Conservation (phyloP, 148 eudicot genomes). For the Amaranthus palmeri region DNA sequence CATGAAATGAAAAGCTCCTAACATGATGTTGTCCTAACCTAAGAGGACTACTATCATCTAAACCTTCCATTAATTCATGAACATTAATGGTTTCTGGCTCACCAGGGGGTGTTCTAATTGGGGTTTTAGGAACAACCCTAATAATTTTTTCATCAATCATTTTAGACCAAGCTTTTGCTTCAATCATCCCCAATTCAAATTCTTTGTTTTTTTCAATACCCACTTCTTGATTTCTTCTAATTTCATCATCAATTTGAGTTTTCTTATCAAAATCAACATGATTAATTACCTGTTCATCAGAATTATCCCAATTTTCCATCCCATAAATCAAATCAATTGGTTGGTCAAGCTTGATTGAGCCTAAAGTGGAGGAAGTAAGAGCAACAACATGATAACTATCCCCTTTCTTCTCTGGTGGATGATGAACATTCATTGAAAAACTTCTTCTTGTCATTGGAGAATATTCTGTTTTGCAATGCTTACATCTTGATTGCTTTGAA, state of each 20-base stretch:
- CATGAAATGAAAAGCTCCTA: slow-evolving; percentile 64
- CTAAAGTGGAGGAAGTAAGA: slow-evolving; percentile 67
- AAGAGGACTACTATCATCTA: slow-evolving; percentile 64
- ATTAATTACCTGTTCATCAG: not conserved
- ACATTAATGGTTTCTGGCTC: slow-evolving; percentile 83
- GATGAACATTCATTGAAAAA: slow-evolving; percentile 60
- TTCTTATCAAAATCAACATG: not conserved
- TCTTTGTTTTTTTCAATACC: slow-evolving; percentile 28
- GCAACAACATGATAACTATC: slow-evolving; percentile 65
- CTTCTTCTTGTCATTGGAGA: slow-evolving; percentile 49
- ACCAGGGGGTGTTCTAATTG: slow-evolving; percentile 64
- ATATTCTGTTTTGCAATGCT: slow-evolving; percentile 41
- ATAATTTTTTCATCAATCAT: slow-evolving; percentile 71
- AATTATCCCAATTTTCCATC: slow-evolving; percentile 3
- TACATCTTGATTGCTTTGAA: slow-evolving; percentile 54
- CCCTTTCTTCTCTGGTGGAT: slow-evolving; percentile 38
- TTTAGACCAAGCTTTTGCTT: slow-evolving; percentile 84
- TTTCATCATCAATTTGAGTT: not conserved
- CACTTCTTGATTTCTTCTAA: not conserved
- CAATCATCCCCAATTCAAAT: slow-evolving; percentile 54
- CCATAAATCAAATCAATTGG: slow-evolving; percentile 12
- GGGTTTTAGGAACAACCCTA: slow-evolving; percentile 45
- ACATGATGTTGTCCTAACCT: slow-evolving; percentile 32
- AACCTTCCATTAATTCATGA: slow-evolving; percentile 85
- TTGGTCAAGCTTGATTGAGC: slow-evolving; percentile 48